A percentile compares a stretch with the other conserved stretches of the same genome.
Evolutionary conservation across 139 green algal species (phyloP).

Genomic region (Dunaliella primolecta): DNA sequence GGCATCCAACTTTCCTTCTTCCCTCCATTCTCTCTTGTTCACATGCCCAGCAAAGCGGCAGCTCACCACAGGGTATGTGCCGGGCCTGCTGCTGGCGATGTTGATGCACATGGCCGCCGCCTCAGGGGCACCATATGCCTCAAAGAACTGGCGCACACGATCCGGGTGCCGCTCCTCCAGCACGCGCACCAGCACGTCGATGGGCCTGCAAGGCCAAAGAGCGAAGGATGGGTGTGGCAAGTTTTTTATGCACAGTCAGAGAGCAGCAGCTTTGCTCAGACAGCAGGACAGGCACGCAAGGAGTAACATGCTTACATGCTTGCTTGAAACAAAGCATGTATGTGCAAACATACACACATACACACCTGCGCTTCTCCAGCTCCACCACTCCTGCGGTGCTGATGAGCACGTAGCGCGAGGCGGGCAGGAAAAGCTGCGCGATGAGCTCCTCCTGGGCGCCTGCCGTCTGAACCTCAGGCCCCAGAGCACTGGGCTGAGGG

Average conservation of each 20-base stretch:
- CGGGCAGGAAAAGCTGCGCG: conserved; percentile 64
- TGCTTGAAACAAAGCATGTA: no score
- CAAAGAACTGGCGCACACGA: conserved; percentile 80
- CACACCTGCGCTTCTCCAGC: conserved; percentile 60
- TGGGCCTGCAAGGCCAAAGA: conserved; percentile 8
- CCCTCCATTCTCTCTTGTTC: no score
- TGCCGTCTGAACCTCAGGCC: conserved; percentile 3
- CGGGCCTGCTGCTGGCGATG: conserved; percentile 52
- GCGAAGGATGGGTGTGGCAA: no score
- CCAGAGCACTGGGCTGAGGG: conserved; percentile 16
- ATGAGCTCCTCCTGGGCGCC: conserved; percentile 56
- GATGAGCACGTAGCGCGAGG: conserved; percentile 73
- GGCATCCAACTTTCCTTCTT: no score
- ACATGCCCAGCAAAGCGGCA: no score
- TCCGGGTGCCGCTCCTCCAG: conserved; percentile 56
- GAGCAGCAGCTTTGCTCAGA: no score
- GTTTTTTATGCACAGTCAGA: no score
- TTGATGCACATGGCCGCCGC: conserved; percentile 86
- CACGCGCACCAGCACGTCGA: conserved; percentile 45
- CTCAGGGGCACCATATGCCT: conserved; percentile 71
- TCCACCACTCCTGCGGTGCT: conserved; percentile 74
- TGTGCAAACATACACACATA: no score
- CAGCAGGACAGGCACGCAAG: no score
- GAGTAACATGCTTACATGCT: no score
- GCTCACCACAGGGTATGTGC: conserved; percentile 1